Evolutionary conservation across 2,329 filamentous ascomycete species (phyloP), one percentile per base, ranked within the genome.

Genomic region (Ophiostoma ips): DNA sequence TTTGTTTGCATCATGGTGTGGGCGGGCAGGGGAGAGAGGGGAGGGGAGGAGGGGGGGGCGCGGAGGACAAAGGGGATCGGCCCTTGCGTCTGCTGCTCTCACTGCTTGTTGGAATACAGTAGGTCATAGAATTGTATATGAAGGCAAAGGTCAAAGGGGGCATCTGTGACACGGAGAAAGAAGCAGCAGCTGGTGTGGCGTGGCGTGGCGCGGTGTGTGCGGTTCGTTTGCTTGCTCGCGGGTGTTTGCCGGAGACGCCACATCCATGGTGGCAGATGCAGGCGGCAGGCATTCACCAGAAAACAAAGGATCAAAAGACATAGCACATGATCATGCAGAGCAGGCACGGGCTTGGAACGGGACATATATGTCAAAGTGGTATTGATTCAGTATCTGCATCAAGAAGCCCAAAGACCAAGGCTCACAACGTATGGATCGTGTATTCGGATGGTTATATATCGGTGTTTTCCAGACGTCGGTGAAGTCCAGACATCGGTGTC

Each of bases 111-210:
- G 46, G 46, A 30, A 19, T 34, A 11, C 12, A 18, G 21, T 15
- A 30, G 18, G 35, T 44, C 31, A 33, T 47, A 12, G 18, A 13
- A 47, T 48, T 13, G 41, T 47, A 49, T 50, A 52, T 45, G n/a
- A 50, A 44, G 30, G 35, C 28, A 13, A 9, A 15, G 34, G 30
- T 6, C 12, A 12, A 8, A n/a, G 7, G 7, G 13, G 3, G 37
- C 7, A 5, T 40, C 18, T 40, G 18, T 19, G n/a, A 40, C 24
- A 40, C 5, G n/a, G 18, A 19, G 11, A 19, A 10, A 12, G 36
- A 41, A 15, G 19, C 11, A 24, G 19, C 7, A 19, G 6, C 10
- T 19, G 36, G 21, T 5, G 16, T 3, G 18, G 15, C 5, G 7
- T 18, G 13, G 13, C 9, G 35, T 36, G 35, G 35, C 35, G 35